These are phyloP conservation scores for Neurospora africana DNA, from an alignment of 495 filamentous ascomycete genomes.

Conservation along the genomic window DNA sequence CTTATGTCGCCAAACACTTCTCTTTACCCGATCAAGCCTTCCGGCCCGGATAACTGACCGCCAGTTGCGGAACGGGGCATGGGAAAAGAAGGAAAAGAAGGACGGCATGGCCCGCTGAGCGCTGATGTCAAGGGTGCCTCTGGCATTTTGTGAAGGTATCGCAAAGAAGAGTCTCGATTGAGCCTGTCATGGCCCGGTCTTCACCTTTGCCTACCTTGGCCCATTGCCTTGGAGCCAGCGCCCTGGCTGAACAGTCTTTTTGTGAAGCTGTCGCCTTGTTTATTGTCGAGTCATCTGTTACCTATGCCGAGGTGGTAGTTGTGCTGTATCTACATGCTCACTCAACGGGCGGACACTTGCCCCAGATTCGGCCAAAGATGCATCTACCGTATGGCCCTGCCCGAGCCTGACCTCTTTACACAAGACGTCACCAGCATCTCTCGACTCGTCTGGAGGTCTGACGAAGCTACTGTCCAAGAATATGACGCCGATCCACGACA, in stretches of 20 bases:
- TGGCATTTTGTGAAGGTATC: neutral
- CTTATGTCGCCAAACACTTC: neutral
- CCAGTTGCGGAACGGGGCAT: conserved; percentile 5
- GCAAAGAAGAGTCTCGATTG: conserved; percentile 8
- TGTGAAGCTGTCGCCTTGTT: neutral
- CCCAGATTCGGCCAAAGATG: neutral
- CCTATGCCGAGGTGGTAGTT: neutral
- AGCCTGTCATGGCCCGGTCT: conserved; percentile 5
- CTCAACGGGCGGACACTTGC: neutral
- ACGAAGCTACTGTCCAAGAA: conserved; percentile 1
- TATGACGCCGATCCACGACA: neutral
- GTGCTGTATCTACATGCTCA: neutral
- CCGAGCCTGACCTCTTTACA: neutral
- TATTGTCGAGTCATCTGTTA: neutral
- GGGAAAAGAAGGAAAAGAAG: conserved; percentile 1
- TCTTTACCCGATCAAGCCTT: conserved; percentile 9
- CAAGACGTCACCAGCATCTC: neutral
- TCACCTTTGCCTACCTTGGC: neutral
- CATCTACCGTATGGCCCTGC: neutral
- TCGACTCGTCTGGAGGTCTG: neutral
- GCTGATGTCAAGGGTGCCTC: neutral
- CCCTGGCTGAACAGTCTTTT: neutral
- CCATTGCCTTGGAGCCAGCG: neutral
- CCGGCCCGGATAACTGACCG: conserved; percentile 9
- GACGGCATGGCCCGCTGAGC: neutral